phyloP scores from a whole-genome alignment of 345 rosid genomes.

The Salix suchowensis region DNA sequence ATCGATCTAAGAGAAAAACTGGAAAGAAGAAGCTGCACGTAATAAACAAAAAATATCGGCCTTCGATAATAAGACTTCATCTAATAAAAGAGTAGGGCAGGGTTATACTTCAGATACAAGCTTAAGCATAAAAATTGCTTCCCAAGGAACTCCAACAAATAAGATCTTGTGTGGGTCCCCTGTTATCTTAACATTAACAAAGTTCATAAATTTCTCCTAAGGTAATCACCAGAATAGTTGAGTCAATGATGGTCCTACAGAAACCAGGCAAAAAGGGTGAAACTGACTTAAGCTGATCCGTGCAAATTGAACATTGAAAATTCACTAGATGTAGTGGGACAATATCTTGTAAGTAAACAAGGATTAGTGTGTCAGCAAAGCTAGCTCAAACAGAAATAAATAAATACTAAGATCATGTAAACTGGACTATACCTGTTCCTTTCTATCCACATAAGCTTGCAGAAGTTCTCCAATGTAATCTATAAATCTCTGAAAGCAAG shows the following conservation, averaged over 20 bases:
- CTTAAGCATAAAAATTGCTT: no score
- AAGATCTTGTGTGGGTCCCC: background rate
- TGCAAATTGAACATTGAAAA: background rate
- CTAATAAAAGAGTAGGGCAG: no score
- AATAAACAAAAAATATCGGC: no score
- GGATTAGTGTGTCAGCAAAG: background rate
- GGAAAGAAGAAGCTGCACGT: no score
- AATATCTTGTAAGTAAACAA: background rate
- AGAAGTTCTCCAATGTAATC: conserved; percentile 79
- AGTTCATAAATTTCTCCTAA: background rate
- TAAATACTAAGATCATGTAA: background rate
- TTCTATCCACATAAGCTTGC: conserved; percentile 88
- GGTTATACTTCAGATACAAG: no score
- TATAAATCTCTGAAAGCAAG: conserved; percentile 72
- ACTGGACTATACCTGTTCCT: conserved; percentile 61
- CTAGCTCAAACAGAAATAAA: background rate
- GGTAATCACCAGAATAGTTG: background rate
- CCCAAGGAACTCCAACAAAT: no score
- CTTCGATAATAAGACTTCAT: no score
- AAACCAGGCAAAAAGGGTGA: background rate
- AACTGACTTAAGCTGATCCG: background rate
- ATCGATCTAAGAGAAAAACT: no score
- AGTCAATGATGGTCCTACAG: background rate
- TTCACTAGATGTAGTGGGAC: background rate
- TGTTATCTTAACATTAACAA: background rate